Base-by-base conservation (phyloP, 129 eudicot genomes). In the Lonicera japonica region DNA sequence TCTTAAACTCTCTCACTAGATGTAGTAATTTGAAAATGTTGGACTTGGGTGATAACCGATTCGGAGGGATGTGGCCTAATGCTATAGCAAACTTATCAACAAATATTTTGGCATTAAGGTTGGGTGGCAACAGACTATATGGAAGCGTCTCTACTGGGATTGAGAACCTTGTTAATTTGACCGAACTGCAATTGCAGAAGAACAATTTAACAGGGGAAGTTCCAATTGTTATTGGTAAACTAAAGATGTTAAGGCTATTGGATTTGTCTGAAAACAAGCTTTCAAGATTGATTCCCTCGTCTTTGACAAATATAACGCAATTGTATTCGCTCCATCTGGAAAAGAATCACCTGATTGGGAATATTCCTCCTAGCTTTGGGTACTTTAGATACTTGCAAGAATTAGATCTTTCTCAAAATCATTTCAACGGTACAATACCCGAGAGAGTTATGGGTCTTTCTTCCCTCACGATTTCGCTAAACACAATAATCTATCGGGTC, bases 41-140 rank as follows among this genome's bases (percentile, higher is more conserved):
- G 51, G 69, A 51, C 19, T 15, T 65, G 16, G 34, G 22, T 65
- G 69, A 52, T 52, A 65, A 65, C 56, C 60, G 40, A 16, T 56
- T 68, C 57, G 73, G 62, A 58, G 73, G 74, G 25, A 60, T 48
- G 11, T 38, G 60, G 25, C 74, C 74, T 69, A 36, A 8, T 48
- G 21, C 74, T 18, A 29, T 69, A 55, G 41, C 39, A 17, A 69
- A 69, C 52, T 23, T 60, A 22, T 47, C 74, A 2, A 59, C 66
- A 4, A 61, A 50, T 8, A 54, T 69, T 61, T 13, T 36, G 53
- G 18, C 53, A 15, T n/a, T 69, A 50, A 50, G 67, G 20, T 60
- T 69, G 52, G 66, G 67, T 15, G 22, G 54, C 18, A 69, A 69
- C 21, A 59, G 36, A 21, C 4, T 69, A 36, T 59, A 50, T 4